Percentiles rank a stretch among this genome's conserved stretches.
Evolutionary conservation across 768 basidiomycete species (phyloP).

Genomic region (Tricholoma hemisulphureum): DNA sequence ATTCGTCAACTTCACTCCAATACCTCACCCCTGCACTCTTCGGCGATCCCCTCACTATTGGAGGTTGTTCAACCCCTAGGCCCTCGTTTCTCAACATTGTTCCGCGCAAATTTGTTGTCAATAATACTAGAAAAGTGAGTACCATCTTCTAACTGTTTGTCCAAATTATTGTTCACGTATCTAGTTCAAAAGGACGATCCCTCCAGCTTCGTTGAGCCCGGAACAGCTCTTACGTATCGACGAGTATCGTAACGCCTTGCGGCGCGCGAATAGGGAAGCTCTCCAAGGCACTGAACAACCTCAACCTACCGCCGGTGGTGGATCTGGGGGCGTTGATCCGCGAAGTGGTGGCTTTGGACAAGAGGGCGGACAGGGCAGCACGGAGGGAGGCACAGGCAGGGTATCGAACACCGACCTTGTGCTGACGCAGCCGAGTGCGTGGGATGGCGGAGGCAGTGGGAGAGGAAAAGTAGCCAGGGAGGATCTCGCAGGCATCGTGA

Average conservation of each 20-base stretch:
- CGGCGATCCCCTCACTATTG: background rate
- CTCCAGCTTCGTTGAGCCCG: background rate
- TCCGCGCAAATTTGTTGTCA: too few species aligned
- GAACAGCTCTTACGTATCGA: background rate
- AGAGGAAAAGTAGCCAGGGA: background rate
- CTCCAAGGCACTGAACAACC: background rate
- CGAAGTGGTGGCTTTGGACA: background rate
- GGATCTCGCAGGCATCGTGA: background rate
- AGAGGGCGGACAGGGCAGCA: background rate
- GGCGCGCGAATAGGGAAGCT: background rate
- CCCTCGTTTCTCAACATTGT: background rate
- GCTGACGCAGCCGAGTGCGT: background rate
- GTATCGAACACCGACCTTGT: background rate
- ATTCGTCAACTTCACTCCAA: background rate
- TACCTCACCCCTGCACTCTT: background rate
- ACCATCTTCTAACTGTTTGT: background rate
- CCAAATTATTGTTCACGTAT: background rate
- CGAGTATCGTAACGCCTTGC: background rate
- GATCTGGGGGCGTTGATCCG: background rate
- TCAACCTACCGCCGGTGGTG: background rate
- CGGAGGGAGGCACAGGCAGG: background rate
- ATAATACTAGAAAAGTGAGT: too few species aligned
- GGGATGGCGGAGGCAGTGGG: background rate
- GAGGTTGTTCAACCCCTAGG: background rate
- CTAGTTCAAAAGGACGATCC: background rate